A percentile compares a stretch with the other conserved stretches of the same genome.
These are phyloP conservation scores for Coemansia sp. DNA, from an alignment of 192 early-diverging fungal species.

Conservation along the genomic window DNA sequence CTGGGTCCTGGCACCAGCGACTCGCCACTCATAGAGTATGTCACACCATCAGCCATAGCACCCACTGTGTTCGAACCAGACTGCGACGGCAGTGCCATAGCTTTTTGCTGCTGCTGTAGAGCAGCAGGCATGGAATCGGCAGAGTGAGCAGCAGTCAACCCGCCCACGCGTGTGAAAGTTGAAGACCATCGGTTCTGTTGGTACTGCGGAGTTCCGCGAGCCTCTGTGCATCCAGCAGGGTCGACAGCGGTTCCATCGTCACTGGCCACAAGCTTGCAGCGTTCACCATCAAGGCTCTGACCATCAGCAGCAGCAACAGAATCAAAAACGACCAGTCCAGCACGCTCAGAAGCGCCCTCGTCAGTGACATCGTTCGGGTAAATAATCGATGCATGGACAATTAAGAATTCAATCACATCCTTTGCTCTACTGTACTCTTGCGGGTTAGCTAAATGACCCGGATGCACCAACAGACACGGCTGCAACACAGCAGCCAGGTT, in stretches of 20 bases:
- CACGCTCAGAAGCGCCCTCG: conserved; percentile 1
- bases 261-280: conserved; percentile 19
- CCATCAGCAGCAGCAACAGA: neutral
- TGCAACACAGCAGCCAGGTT: conserved; percentile 77
- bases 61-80: neutral
- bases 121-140: conserved; percentile 2
- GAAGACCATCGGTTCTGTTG: conserved; percentile 26
- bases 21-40: neutral
- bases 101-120: conserved; percentile 4
- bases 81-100: neutral
- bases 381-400: conserved; percentile 46
- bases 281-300: conserved; percentile 6
- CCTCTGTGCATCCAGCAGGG: conserved; percentile 9
- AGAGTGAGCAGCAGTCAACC: conserved; percentile 15
- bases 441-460: conserved; percentile 65
- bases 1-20: neutral
- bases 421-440: conserved; percentile 76
- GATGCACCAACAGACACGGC: conserved; percentile 73
- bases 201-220: neutral
- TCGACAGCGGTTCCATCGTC: conserved; percentile 23
- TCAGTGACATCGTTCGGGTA: conserved; percentile 2
- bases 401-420: conserved; percentile 73
- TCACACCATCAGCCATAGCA: neutral
- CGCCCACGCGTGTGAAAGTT: conserved; percentile 18
- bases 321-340: conserved; percentile 35